A percentile compares a stretch with the other conserved stretches of the same genome.
These are phyloP conservation scores for Alternaria brassicae DNA, from an alignment of 2,329 filamentous ascomycete genomes.

Conservation along the genomic window DNA sequence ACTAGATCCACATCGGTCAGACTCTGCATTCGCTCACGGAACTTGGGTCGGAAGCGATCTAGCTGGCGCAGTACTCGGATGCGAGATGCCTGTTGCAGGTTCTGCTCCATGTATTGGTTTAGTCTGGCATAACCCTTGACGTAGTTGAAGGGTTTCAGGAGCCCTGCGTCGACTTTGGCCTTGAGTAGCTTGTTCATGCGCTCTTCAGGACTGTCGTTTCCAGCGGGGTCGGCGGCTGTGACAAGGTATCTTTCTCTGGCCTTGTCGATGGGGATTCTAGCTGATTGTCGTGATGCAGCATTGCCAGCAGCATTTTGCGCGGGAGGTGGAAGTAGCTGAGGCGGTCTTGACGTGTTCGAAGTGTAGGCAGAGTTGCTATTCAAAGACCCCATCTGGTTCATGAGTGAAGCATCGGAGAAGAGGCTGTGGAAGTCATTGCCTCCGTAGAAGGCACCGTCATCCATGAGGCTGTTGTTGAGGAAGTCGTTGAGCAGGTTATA, in stretches of 20 bases:
- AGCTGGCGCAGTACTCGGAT: constrained; percentile 92
- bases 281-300: constrained; percentile 67
- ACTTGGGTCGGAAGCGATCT: constrained; percentile 92
- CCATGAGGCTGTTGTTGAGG: constrained; percentile 86
- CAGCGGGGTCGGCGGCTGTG: constrained; percentile 92
- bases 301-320: constrained; percentile 58
- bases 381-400: constrained; percentile 53
- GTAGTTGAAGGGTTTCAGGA: constrained; percentile 97
- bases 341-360: constrained; percentile 57
- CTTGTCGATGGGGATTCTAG: constrained; percentile 70
- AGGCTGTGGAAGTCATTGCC: constrained; percentile 58
- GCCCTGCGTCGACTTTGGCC: constrained; percentile 94
- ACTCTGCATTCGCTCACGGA: constrained; percentile 90
- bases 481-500: constrained; percentile 98
- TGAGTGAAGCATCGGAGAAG: constrained; percentile 66
- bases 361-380: constrained; percentile 41
- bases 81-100: constrained; percentile 81
- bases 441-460: constrained; percentile 63
- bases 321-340: constrained; percentile 50
- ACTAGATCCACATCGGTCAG: constrained; percentile 94
- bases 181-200: constrained; percentile 93
- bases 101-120: constrained; percentile 87
- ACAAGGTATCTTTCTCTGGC: constrained; percentile 90
- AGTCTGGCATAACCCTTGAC: constrained; percentile 93
- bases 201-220: constrained; percentile 83